Evolutionary conservation across 306 rosid genomes (phyloP), one percentile per base, ranked within the genome.

Genomic region (Begonia masoniana): DNA sequence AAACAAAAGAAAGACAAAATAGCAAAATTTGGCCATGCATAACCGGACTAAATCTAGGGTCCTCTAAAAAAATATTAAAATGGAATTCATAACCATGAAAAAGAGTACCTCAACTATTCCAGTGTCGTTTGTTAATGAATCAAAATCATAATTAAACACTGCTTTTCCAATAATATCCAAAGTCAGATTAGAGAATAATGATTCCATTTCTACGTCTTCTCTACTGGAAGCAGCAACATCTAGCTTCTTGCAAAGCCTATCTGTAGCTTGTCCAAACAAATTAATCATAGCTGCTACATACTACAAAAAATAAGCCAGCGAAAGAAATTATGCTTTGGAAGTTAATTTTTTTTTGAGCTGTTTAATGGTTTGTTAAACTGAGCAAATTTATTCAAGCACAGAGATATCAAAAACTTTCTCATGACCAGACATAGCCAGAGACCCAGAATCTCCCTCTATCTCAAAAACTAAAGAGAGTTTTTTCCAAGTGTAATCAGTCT

Each of bases 141-240:
- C 96, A 70, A 91, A 91, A 68, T 91, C 96, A 63, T 91, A 91
- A 66, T 86, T 91, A 69, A 91, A 91, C 57, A 91, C 94, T 55
- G 99, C 99, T 70, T 81, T 91, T 71, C 99, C 99, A 56, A 91
- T 91, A 58, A 85, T 49, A 52, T 91, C 99, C 71, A 91, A 71
- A 41, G 99, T 91, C 79, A 91, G 76, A 72, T 78, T 83, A 17
- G 99, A 91, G 83, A 91, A 91, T 64, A 86, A 87, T 48, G 99
- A 91, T 68, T 91, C 99, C 99, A 91, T 83, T 66, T 91, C 99
- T 21, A 77, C 94, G 67, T 86, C 94, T 75, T 86, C 88, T 60
- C 96, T 96, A 60, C 79, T 82, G 59, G 72, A 77, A 62, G 91
- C 94, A 41, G 96, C 92, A 31, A 67, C 72, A 51, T 91, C 96